phyloP scores from a whole-genome alignment of 2,329 filamentous ascomycete genomes.

The Neonectria faginata region DNA sequence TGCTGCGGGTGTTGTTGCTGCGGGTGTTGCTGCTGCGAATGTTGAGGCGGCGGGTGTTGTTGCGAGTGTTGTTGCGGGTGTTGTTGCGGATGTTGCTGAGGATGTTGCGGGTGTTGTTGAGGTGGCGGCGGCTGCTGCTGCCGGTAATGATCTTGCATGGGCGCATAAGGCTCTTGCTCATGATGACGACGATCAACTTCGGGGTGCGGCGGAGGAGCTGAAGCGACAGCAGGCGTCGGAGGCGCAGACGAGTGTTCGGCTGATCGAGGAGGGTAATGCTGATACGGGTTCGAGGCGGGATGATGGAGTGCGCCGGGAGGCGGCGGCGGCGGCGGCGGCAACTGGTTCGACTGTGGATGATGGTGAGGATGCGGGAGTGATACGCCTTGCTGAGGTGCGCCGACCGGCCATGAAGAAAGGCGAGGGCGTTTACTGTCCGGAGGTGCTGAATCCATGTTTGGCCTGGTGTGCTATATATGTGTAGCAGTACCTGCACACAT shows the following conservation, averaged over 20 bases:
- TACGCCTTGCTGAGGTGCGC: constrained; percentile 60
- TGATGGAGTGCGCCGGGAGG: constrained; percentile 46
- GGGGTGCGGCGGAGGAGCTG: constrained; percentile 50
- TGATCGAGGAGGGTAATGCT: constrained; percentile 53
- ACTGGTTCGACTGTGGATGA: constrained; percentile 44
- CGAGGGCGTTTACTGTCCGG: constrained; percentile 71
- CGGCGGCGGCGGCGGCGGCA: constrained; percentile 47
- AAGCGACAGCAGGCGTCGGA: constrained; percentile 45
- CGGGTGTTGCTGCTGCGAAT: constrained; percentile 19
- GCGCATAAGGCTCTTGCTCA: constrained; percentile 66
- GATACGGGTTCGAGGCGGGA: constrained; percentile 54
- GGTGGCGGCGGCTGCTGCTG: constrained; percentile 37
- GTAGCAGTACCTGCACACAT: constrained; percentile 51
- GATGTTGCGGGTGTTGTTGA: constrained; percentile 48
- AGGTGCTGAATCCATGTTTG: constrained; percentile 71
- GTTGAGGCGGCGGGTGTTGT: constrained; percentile 19
- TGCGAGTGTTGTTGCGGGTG: constrained; percentile 34
- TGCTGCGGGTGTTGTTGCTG: constrained; percentile 18
- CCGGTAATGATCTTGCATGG: constrained; percentile 65
- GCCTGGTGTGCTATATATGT: constrained; percentile 56
- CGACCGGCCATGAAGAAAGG: constrained; percentile 62
- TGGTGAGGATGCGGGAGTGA: constrained; percentile 55
- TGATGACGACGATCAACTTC: constrained; percentile 67
- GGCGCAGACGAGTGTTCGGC: constrained; percentile 50
- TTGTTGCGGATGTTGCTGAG: constrained; percentile 31